These are phyloP conservation scores for Erythrophleum fordii DNA, from an alignment of 306 rosid genomes.

Conservation along the genomic window DNA sequence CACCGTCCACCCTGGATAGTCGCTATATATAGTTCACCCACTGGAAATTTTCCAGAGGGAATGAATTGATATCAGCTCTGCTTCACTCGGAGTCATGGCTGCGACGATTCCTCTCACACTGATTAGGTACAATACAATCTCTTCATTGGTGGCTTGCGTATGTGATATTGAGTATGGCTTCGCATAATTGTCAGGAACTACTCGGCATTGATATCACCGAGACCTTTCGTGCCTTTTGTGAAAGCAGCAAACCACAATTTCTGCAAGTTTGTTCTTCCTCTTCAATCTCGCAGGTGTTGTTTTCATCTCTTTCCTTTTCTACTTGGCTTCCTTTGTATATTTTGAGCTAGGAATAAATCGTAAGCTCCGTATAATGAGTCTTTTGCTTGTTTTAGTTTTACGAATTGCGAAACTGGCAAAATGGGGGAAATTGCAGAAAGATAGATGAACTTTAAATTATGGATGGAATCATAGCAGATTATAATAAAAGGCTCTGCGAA, in stretches of 20 bases:
- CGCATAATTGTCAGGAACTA: constrained; percentile 50
- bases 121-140: constrained; percentile 49
- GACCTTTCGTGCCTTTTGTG: constrained; percentile 50
- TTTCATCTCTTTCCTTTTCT: neutral
- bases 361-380: neutral
- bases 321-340: neutral
- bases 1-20: constrained; percentile 9
- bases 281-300: constrained; percentile 54
- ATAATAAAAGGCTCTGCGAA: neutral
- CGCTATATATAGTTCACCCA: neutral
- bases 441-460: neutral
- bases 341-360: neutral
- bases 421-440: neutral
- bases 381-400: neutral
- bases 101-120: constrained; percentile 53
- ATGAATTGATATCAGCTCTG: constrained; percentile 7
- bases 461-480: neutral
- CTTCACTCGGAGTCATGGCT: constrained; percentile 52
- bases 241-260: constrained; percentile 53
- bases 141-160: neutral
- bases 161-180: neutral
- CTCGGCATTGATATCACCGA: constrained; percentile 49
- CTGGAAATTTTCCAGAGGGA: neutral
- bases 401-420: neutral
- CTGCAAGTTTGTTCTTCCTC: constrained; percentile 45